phyloP scores from a whole-genome alignment of 768 basidiomycete species.

The Auricularia heimuer region DNA sequence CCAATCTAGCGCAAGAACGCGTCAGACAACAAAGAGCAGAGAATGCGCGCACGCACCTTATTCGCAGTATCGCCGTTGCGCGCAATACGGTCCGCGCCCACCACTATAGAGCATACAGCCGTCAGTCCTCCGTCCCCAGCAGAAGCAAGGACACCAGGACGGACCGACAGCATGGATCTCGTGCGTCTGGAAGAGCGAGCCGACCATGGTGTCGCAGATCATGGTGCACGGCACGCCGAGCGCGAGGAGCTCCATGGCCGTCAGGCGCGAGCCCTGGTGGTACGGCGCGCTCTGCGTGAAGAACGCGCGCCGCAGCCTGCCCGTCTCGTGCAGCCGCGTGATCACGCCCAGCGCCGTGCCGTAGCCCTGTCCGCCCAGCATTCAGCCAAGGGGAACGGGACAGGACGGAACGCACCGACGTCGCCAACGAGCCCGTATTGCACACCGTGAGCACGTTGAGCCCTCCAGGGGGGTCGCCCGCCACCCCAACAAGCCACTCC shows the following conservation, averaged over 20 bases:
- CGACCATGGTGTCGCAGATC: slow-evolving; percentile 98
- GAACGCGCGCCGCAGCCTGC: slow-evolving; percentile 71
- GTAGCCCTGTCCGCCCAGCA: slow-evolving; percentile 53
- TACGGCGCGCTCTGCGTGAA: slow-evolving; percentile 94
- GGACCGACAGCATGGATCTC: slow-evolving; percentile 71
- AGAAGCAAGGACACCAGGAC: slow-evolving; percentile 13
- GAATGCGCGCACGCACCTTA: slow-evolving; percentile 42
- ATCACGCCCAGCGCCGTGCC: slow-evolving; percentile 93
- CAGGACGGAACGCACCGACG: slow-evolving; percentile 49
- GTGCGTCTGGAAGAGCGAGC: slow-evolving; percentile 84
- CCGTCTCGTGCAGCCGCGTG: slow-evolving; percentile 74
- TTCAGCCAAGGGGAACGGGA: slow-evolving; percentile 1
- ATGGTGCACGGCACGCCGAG: slow-evolving; percentile 80
- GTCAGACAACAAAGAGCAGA: background rate
- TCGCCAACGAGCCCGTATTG: slow-evolving; percentile 94
- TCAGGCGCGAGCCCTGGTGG: slow-evolving; percentile 85
- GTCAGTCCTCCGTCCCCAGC: background rate
- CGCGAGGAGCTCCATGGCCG: slow-evolving; percentile 79
- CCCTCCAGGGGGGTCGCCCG: slow-evolving; percentile 30
- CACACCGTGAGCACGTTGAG: slow-evolving; percentile 88
- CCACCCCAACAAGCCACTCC: slow-evolving; percentile 63
- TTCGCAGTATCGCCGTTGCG: slow-evolving; percentile 96
- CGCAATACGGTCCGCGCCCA: slow-evolving; percentile 84
- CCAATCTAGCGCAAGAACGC: slow-evolving; percentile 44
- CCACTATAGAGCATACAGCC: slow-evolving; percentile 33